Conservation (phyloP, 2,329 filamentous ascomycete genomes). For the Epichloe hybrida region DNA sequence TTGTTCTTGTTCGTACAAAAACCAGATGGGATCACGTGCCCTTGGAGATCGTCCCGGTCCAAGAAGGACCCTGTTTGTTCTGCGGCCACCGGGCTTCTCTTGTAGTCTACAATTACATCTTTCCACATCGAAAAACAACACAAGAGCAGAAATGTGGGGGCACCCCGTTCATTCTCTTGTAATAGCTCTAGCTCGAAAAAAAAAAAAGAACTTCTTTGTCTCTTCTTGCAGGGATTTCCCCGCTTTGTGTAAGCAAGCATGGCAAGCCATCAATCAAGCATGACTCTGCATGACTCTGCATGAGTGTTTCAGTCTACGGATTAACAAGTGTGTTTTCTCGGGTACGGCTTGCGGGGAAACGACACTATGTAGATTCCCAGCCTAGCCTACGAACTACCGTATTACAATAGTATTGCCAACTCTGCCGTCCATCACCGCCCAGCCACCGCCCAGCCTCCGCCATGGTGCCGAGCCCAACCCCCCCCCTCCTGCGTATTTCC, state of each 20-base stretch:
- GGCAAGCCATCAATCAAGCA: too few relatives aligned
- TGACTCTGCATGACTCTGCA: background rate
- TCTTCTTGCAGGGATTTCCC: background rate
- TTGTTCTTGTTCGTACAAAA: too few relatives aligned
- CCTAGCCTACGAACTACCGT: too few relatives aligned
- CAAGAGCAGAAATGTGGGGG: background rate
- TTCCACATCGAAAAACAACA: background rate
- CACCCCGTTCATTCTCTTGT: too few relatives aligned
- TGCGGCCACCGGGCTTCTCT: background rate
- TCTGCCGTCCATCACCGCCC: background rate
- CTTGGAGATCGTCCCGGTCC: background rate
- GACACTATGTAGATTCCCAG: too few relatives aligned
- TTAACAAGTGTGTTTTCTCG: background rate
- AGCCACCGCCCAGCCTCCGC: background rate
- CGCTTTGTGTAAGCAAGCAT: background rate
- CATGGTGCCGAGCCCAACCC: background rate
- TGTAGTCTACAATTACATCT: background rate
- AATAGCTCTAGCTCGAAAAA: too few relatives aligned
- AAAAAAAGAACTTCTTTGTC: too few relatives aligned
- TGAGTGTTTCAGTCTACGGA: background rate
- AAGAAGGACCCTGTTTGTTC: background rate
- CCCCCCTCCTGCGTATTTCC: background rate
- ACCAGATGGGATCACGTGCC: too few relatives aligned
- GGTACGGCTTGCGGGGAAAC: background rate
- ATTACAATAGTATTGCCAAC: too few relatives aligned